These are phyloP conservation scores for Chrysanthemum seticuspe DNA, from an alignment of 129 eudicot genomes.

Conservation along the genomic window DNA sequence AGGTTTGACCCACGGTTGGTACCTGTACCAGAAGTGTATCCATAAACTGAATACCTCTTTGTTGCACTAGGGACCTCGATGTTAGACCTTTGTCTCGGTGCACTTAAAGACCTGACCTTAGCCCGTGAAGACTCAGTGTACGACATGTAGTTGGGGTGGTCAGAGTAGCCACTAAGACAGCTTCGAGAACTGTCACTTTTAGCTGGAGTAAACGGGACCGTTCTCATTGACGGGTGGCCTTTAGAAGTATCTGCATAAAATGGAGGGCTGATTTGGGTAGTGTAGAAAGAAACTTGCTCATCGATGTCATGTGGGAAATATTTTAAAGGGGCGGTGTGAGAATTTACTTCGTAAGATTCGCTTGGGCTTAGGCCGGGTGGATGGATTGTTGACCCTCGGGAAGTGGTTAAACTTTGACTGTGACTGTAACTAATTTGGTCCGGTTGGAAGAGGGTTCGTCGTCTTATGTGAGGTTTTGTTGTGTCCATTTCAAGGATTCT, in stretches of 20 bases:
- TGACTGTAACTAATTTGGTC: constrained; percentile 41
- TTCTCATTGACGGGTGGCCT: constrained; percentile 33
- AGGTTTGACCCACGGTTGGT: constrained; percentile 38
- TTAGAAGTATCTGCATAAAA: constrained; percentile 40
- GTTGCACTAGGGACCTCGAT: constrained; percentile 45
- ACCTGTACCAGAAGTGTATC: constrained; percentile 28
- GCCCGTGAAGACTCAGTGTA: constrained; percentile 82
- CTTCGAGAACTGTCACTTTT: constrained; percentile 69
- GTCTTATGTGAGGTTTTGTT: constrained; percentile 39
- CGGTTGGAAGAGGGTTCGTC: constrained; percentile 51
- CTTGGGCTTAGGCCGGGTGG: constrained; percentile 51
- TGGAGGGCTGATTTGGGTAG: constrained; percentile 61
- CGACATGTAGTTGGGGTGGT: constrained; percentile 88
- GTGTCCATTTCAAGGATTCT: constrained; percentile 65
- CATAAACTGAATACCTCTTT: constrained; percentile 65
- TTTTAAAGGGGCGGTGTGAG: constrained; percentile 33
- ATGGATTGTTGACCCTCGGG: constrained; percentile 59
- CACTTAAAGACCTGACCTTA: constrained; percentile 72
- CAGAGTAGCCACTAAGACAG: constrained; percentile 67
- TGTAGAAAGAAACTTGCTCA: constrained; percentile 45
- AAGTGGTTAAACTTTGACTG: constrained; percentile 61
- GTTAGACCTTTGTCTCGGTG: constrained; percentile 71
- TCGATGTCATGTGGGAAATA: too few species aligned
- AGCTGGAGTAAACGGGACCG: constrained; percentile 56
- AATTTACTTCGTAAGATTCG: constrained; percentile 65